Evolutionary conservation across 169 alveolate genomes (phyloP).

Genomic region (Perkinsus marinus): DNA sequence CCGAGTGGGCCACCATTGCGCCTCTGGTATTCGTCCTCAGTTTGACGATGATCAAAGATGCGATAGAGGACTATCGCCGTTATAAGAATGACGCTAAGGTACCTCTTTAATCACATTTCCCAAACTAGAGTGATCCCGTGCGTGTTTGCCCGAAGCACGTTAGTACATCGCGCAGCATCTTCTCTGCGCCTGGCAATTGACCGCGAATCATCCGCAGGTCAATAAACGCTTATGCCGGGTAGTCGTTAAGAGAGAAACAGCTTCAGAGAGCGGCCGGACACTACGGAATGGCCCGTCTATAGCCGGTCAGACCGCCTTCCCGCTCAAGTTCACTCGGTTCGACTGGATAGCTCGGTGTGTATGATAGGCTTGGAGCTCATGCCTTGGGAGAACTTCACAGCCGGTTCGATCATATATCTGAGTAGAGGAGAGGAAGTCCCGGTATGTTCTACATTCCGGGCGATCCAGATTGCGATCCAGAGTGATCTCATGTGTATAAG

Average conservation of each 20-base stretch:
- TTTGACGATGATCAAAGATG: slow-evolving; percentile 61
- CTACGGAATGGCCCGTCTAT: not conserved
- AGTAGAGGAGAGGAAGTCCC: not conserved
- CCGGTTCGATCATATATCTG: slow-evolving; percentile 29
- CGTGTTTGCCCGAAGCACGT: too few relatives aligned
- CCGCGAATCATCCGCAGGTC: not conserved
- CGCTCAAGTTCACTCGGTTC: too few relatives aligned
- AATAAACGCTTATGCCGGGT: not conserved
- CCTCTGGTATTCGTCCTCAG: slow-evolving; percentile 43
- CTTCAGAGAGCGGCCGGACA: not conserved
- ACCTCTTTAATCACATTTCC: too few relatives aligned
- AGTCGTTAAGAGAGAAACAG: not conserved
- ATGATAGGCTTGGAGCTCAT: too few relatives aligned
- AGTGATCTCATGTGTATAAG: too few relatives aligned
- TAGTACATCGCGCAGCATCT: too few relatives aligned
- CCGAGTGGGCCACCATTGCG: slow-evolving; percentile 28
- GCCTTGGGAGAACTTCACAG: slow-evolving; percentile 22
- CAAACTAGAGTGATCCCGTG: too few relatives aligned
- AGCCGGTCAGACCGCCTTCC: not conserved
- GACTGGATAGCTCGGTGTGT: too few relatives aligned
- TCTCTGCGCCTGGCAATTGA: too few relatives aligned
- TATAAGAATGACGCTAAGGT: slow-evolving; percentile 35
- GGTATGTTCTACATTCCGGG: not conserved
- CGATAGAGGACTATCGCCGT: slow-evolving; percentile 52
- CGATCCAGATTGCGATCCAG: not conserved